Evolutionary conservation across 345 rosid genomes (phyloP).

Genomic region (Salix arbutifolia): DNA sequence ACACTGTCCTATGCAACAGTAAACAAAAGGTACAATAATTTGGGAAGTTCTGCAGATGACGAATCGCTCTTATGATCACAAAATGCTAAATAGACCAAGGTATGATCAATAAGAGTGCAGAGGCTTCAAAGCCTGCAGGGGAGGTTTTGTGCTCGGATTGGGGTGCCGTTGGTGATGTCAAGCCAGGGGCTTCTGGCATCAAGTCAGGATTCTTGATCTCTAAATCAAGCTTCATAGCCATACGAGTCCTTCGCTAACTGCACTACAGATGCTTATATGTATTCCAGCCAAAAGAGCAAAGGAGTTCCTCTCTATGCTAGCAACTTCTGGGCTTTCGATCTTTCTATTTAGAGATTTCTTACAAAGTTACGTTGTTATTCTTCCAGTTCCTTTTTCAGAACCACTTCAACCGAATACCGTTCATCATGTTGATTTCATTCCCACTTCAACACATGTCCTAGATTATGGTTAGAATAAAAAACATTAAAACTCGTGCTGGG

Average conservation of each 20-base stretch:
- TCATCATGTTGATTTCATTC: too few species aligned
- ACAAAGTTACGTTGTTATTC: too few species aligned
- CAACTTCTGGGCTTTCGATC: too few species aligned
- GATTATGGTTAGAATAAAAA: too few species aligned
- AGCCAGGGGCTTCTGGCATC: slow-evolving; percentile 21
- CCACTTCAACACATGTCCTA: too few species aligned
- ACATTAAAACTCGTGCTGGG: too few species aligned
- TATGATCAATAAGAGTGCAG: not conserved
- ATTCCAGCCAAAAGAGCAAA: too few species aligned
- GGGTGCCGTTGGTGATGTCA: slow-evolving; percentile 22
- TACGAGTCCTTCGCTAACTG: not conserved
- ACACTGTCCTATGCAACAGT: slow-evolving; percentile 35
- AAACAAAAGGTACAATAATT: slow-evolving; percentile 13
- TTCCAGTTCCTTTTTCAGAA: too few species aligned
- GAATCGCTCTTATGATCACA: slow-evolving; percentile 1
- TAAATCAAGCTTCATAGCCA: not conserved
- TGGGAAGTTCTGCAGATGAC: not conserved
- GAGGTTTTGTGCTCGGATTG: slow-evolving; percentile 17
- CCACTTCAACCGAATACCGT: too few species aligned
- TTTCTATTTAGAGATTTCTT: too few species aligned
- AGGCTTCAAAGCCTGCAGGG: not conserved
- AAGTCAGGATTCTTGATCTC: slow-evolving; percentile 19
- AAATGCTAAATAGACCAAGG: slow-evolving; percentile 3
- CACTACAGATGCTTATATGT: not conserved
- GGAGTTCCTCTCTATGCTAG: too few species aligned